Percentiles rank a stretch among this genome's conserved stretches.
Conservation (phyloP, 1,284 basidiomycete species). For the Entoloma clypeatum region DNA sequence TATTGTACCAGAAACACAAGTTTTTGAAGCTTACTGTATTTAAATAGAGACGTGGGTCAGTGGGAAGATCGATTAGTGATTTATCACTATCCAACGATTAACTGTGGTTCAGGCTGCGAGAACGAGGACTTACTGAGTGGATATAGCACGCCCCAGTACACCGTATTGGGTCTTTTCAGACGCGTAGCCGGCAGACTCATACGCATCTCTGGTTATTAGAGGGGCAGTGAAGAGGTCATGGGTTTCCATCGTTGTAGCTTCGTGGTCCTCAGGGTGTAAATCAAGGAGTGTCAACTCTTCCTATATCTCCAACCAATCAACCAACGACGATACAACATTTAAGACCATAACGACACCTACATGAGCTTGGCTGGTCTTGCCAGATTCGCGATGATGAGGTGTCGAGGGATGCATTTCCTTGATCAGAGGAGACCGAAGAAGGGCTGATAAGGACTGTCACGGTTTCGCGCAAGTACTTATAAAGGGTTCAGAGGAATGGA, state of each 20-base stretch:
- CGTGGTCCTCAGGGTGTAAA: background rate
- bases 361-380: too few relatives aligned
- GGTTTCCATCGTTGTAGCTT: constrained; percentile 7
- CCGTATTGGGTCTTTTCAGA: constrained; percentile 48
- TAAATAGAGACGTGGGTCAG: constrained; percentile 51
- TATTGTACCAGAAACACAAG: background rate
- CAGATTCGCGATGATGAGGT: too few relatives aligned
- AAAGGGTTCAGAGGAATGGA: too few relatives aligned
- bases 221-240: constrained; percentile 53
- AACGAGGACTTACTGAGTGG: constrained; percentile 37
- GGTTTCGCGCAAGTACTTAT: too few relatives aligned
- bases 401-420: too few relatives aligned
- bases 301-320: constrained; percentile 15
- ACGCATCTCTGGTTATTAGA: constrained; percentile 51
- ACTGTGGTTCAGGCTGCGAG: background rate
- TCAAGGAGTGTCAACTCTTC: constrained; percentile 43
- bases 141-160: constrained; percentile 46
- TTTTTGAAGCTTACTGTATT: constrained; percentile 46
- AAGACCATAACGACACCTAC: too few relatives aligned
- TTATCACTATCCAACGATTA: constrained; percentile 27
- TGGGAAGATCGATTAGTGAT: constrained; percentile 24
- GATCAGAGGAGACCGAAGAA: too few relatives aligned
- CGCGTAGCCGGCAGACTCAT: constrained; percentile 31
- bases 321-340: too few relatives aligned
- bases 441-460: too few relatives aligned